Conservation (phyloP, 306 rosid genomes). For the Rosa chinensis region DNA sequence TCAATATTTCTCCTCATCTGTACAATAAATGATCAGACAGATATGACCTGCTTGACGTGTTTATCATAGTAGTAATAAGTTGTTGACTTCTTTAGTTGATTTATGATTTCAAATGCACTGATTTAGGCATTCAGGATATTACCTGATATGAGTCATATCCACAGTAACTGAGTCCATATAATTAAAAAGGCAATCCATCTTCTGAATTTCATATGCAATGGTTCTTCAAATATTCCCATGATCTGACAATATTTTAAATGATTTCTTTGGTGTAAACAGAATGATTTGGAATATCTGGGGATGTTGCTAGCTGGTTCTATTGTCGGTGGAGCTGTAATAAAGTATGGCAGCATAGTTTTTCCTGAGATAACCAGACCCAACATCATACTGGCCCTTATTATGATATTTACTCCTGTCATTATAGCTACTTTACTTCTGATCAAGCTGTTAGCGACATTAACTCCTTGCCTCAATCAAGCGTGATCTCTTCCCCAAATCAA, state of each 20-base stretch:
- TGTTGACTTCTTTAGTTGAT: neutral
- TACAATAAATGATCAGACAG: neutral
- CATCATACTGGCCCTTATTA: constrained; percentile 52
- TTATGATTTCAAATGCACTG: neutral
- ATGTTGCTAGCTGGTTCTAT: constrained; percentile 55
- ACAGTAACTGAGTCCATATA: neutral
- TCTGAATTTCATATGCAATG: neutral
- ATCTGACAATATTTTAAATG: neutral
- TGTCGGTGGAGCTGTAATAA: constrained; percentile 24
- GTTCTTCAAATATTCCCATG: neutral
- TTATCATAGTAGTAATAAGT: neutral
- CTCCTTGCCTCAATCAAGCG: too few species aligned
- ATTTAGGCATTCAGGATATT: neutral
- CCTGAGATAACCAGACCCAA: constrained; percentile 79
- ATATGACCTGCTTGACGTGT: neutral
- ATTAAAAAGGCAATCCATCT: too few species aligned
- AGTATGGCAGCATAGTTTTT: constrained; percentile 64
- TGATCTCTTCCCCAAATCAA: too few species aligned
- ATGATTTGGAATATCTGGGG: constrained; percentile 56
- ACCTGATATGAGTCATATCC: neutral
- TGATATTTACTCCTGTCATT: constrained; percentile 56
- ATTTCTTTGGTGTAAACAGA: constrained; percentile 31
- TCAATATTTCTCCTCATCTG: neutral
- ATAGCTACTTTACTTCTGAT: constrained; percentile 59
- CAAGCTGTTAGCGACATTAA: constrained; percentile 12